Evolutionary conservation across 2,329 filamentous ascomycete genomes (phyloP), one percentile per base, ranked within the genome.

Genomic region (Aspergillus proliferans): DNA sequence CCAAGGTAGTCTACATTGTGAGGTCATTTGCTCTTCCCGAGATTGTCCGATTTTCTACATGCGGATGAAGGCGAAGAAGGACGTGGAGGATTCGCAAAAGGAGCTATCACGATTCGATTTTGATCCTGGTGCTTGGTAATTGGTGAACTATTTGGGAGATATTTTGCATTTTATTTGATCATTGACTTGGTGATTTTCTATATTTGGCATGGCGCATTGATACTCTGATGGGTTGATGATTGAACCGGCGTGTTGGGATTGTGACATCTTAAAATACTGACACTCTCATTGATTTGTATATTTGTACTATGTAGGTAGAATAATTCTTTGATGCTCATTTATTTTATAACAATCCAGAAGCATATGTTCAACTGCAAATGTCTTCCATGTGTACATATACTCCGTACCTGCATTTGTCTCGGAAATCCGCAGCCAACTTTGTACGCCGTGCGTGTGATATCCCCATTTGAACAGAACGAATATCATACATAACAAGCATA

Each of bases 41-140:
- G 93, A 98, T 75, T 98, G 93, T 66, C 93, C 93, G 1, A 98
- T 98, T 63, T 98, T 98, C 71, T 98, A 98, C 70, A 98, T 98
- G 93, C 84, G 93, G 4, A 98, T 98, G 93, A 98, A 98, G 79
- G 92, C 92, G 28, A 95, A 96, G 80, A 98, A 98, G 77, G 93
- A 98, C 68, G 84, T 97, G 36, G 92, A 97, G 70, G 93, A 98
- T 73, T 86, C 85, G 1, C 89, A 91, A 49, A 94, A 89, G 73
- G 93, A 98, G 69, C 71, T 98, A 61, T 81, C 81, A 59, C 78
- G 93, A 60, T 98, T 98, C 71, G 93, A 98, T 72, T 81, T 84
- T 55, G 91, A 95, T 70, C 81, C 83, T 61, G 85, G 86, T 49
- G 81, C 88, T 24, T 84, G 81, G 81, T 84, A 55, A 66, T 52